A percentile compares a stretch with the other conserved stretches of the same genome.
These are phyloP conservation scores for Pythium oligandrum DNA, from an alignment of 352 stramenopile species.

Conservation along the genomic window DNA sequence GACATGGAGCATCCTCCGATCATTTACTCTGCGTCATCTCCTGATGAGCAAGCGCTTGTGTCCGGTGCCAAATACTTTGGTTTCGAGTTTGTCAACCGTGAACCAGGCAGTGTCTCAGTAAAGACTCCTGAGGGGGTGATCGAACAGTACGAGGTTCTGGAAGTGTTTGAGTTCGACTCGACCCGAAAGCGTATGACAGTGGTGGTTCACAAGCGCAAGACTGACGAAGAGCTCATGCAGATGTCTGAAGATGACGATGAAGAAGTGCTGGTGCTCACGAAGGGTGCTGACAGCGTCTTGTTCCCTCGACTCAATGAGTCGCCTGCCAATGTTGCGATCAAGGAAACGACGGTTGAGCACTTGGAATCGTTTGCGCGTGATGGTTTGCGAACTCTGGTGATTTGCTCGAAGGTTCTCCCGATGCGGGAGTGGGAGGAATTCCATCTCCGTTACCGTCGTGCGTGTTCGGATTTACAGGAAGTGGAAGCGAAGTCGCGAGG, in stretches of 20 bases:
- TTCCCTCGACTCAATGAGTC: slow-evolving; percentile 67
- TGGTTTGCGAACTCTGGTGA: slow-evolving; percentile 84
- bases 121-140: slow-evolving; percentile 50
- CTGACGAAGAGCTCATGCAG: slow-evolving; percentile 60
- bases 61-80: slow-evolving; percentile 84
- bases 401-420: slow-evolving; percentile 62
- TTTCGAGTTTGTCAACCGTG: slow-evolving; percentile 72
- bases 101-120: slow-evolving; percentile 61
- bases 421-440: slow-evolving; percentile 64
- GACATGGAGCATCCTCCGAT: slow-evolving; percentile 39
- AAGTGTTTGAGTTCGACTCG: slow-evolving; percentile 93
- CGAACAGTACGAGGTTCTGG: slow-evolving; percentile 87
- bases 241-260: slow-evolving; percentile 70
- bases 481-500: slow-evolving; percentile 63
- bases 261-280: slow-evolving; percentile 69
- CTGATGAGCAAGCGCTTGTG: slow-evolving; percentile 82
- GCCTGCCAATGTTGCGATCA: slow-evolving; percentile 30
- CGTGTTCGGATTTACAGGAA: slow-evolving; percentile 54
- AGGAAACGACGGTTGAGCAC: slow-evolving; percentile 52
- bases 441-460: slow-evolving; percentile 55
- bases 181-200: slow-evolving; percentile 85
- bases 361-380: slow-evolving; percentile 83
- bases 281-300: slow-evolving; percentile 82
- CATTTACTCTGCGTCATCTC: slow-evolving; percentile 88
- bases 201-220: slow-evolving; percentile 67